Percentiles rank a stretch among this genome's conserved stretches.
Conservation (phyloP, 345 rosid species). For the Moringa oleifera region DNA sequence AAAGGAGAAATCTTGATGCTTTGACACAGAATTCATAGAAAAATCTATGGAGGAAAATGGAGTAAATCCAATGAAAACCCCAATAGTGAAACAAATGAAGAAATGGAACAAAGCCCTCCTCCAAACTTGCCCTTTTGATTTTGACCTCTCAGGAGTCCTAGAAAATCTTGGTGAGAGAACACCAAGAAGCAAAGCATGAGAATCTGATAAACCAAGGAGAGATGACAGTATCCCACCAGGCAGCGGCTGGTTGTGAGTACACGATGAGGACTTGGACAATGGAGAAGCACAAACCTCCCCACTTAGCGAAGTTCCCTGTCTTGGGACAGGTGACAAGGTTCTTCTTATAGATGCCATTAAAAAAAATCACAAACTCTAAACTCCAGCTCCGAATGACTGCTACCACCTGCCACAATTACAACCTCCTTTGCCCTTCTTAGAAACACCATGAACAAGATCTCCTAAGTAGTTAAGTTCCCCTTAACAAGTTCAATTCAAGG, state of each 20-base stretch:
- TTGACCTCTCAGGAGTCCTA: slow-evolving; percentile 39
- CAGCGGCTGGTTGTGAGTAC: slow-evolving; percentile 25
- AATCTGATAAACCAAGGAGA: slow-evolving; percentile 31
- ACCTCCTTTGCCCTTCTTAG: background rate
- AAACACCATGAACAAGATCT: background rate
- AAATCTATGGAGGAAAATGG: slow-evolving; percentile 33
- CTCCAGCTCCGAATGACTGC: background rate
- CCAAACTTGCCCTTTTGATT: slow-evolving; percentile 45
- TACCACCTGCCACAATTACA: background rate
- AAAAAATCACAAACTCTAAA: slow-evolving; percentile 9
- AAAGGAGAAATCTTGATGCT: slow-evolving; percentile 36
- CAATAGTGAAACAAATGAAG: slow-evolving; percentile 40
- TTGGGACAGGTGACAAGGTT: slow-evolving; percentile 48
- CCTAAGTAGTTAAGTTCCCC: background rate
- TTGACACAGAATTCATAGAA: slow-evolving; percentile 20
- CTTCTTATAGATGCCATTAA: slow-evolving; percentile 66
- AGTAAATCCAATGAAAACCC: slow-evolving; percentile 46
- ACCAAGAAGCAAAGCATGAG: slow-evolving; percentile 31
- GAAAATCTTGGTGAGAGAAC: slow-evolving; percentile 33
- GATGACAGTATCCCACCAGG: slow-evolving; percentile 36
- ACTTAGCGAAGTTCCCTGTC: slow-evolving; percentile 31
- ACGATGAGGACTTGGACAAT: slow-evolving; percentile 40
- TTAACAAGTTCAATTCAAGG: background rate
- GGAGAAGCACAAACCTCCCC: slow-evolving; percentile 62
- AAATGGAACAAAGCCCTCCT: slow-evolving; percentile 46